Base-by-base conservation (phyloP, 371 early-diverging fungal genomes). In the Apophysomyces sp. region DNA sequence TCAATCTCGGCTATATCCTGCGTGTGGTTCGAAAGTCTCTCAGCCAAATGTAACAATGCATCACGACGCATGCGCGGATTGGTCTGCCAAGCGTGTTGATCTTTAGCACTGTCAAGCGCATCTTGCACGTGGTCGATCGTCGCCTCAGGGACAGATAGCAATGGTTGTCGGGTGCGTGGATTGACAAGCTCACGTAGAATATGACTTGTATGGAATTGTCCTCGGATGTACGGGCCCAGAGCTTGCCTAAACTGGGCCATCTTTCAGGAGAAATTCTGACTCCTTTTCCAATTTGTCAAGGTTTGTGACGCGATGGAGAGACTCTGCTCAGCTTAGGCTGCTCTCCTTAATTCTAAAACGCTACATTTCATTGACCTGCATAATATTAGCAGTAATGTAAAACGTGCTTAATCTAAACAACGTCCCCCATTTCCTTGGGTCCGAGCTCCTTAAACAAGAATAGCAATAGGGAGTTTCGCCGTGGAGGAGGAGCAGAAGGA, bases 1-100 rank as follows among this genome's bases (percentile, higher is more conserved):
- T 96, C 97, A 26, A 94, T 65, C 0, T 75, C 73, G 9, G 93
- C 92, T 49, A 95, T 62, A 4, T 77, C 75, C 6, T 81, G 71
- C 12, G 71, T 67, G 62, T 88, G 73, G 5, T 77, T 55, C 26
- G 24, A 67, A 2, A 95, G 66, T 0, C 77, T 73, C 6, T 84
- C 69, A 3, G 94, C 92, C 52, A 93, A 79, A 2, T 75, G 74
- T 8, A 88, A 69, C 52, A 94, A 65, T 1, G 83, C 76, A 57
- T 92, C 86, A 29, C 92, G 84, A 18, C 92, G 85, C n/a, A 54
- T 32, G 16, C 52, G 49, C 18, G 57, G 55, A 28, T 49, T 26
- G n/a, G 57, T 44, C 7, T 32, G 28, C 69, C 69, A 68, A 15
- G 15, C 16, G 4, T n/a, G 15, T 28, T 68, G 63, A 5, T 53